Evolutionary conservation across 129 eudicot species (phyloP), one percentile per base, ranked within the genome.

Genomic region (Scalesia atractyloides): DNA sequence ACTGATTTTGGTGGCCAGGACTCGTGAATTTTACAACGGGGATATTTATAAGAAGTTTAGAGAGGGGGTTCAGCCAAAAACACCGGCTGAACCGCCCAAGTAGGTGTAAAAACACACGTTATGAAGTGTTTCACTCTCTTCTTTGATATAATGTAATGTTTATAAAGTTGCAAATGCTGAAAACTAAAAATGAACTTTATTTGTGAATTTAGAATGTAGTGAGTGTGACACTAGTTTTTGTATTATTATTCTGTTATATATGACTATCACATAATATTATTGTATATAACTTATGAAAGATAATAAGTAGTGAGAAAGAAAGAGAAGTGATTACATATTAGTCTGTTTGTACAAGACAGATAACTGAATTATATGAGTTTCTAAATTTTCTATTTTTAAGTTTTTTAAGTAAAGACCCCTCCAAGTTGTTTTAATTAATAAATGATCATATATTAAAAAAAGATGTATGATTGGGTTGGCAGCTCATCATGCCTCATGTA

Each of bases 21-120:
- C 91, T 49, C 67, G 84, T 18, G 54, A 80, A 65, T 86, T 73
- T 33, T 86, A 86, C 51, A 77, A 57, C 14, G 80, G 82, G 24
- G 91, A 83, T 14, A 86, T 86, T 14, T 83, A 83, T 63, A 77
- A 77, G 74, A 83, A 77, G 70, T 86, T 82, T 20, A 70, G 91
- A 68, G 73, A 77, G 7, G 73, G 9, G 22, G 20, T 10, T 22
- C 10, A 43, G 46, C 5, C 37, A 7, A 70, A 39, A 56, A 13
- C 50, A 41, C 15, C 19, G 49, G 48, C 34, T 50, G 15, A 17
- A 30, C 7, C 64, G 41, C 44, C 30, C 17, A 52, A 34, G 7
- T 16, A 33, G 63, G 73, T 26, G 39, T 46, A 26, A 49, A 22
- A 12, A 24, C 66, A 49, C 60, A 68, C 18, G 30, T 59, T 11